Percentiles rank a stretch among this genome's conserved stretches.
Evolutionary conservation across 176 grass and related monocot genomes (phyloP).

Genomic region (Pontederia crassipes): DNA sequence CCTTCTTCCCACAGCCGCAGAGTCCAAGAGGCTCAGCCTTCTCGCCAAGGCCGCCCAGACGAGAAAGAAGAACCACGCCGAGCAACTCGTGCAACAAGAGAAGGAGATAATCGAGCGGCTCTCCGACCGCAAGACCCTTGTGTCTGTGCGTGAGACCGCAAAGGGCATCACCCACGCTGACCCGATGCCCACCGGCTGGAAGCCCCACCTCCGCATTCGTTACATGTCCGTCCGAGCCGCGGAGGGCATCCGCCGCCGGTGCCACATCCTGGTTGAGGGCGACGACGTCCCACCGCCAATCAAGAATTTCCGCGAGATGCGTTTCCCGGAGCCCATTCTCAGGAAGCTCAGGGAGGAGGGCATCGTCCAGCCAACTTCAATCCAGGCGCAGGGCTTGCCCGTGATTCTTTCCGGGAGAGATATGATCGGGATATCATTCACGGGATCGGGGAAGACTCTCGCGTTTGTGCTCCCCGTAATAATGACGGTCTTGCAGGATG

Average conservation of each 20-base stretch:
- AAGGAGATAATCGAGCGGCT: slow-evolving; percentile 46
- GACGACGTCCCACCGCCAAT: slow-evolving; percentile 58
- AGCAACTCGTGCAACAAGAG: slow-evolving; percentile 46
- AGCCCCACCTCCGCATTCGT: slow-evolving; percentile 43
- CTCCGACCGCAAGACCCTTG: slow-evolving; percentile 45
- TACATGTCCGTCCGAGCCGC: slow-evolving; percentile 33
- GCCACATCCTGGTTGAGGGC: slow-evolving; percentile 78
- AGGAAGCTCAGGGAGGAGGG: slow-evolving; percentile 56
- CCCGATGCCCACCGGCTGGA: slow-evolving; percentile 54
- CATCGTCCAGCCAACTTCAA: slow-evolving; percentile 72
- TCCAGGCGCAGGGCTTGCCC: slow-evolving; percentile 80
- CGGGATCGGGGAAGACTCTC: slow-evolving; percentile 72
- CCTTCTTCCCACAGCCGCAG: no score
- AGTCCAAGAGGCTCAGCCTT: slow-evolving; percentile 39
- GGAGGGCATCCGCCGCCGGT: slow-evolving; percentile 47
- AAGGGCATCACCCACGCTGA: slow-evolving; percentile 64
- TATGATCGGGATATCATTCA: slow-evolving; percentile 91
- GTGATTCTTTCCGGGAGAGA: slow-evolving; percentile 71
- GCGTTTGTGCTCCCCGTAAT: slow-evolving; percentile 78
- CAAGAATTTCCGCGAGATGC: slow-evolving; percentile 58
- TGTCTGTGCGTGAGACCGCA: slow-evolving; percentile 62
- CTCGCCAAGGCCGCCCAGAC: slow-evolving; percentile 41
- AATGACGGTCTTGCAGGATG: slow-evolving; percentile 80
- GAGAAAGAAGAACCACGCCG: slow-evolving; percentile 34
- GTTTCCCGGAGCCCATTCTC: slow-evolving; percentile 59